Conservation (phyloP, 192 early-diverging fungal species). For the Mortierella hygrophila region DNA sequence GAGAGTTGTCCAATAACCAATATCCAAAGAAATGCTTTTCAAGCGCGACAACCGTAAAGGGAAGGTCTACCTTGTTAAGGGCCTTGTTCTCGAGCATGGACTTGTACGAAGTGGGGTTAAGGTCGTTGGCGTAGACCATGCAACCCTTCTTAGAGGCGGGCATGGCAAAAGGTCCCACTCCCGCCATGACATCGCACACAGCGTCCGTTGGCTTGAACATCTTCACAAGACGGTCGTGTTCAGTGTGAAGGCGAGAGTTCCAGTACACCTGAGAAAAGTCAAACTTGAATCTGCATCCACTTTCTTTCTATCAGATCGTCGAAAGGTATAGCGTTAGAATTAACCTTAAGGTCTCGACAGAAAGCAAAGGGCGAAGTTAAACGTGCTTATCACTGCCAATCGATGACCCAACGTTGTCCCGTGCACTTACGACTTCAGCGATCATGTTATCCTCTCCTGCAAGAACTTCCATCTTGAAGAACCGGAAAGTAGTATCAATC, state of each 20-base stretch:
- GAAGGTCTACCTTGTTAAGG: slow-evolving; percentile 81
- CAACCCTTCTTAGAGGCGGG: slow-evolving; percentile 89
- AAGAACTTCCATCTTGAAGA: slow-evolving; percentile 97
- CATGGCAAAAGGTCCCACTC: slow-evolving; percentile 97
- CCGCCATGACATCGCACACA: slow-evolving; percentile 97
- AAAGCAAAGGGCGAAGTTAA: not conserved
- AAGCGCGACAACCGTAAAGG: not conserved
- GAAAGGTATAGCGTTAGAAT: not conserved
- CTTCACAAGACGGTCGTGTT: slow-evolving; percentile 93
- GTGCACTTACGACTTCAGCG: slow-evolving; percentile 78
- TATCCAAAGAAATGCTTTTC: not conserved
- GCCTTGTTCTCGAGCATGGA: slow-evolving; percentile 86
- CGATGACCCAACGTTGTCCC: not conserved
- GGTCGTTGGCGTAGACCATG: slow-evolving; percentile 96
- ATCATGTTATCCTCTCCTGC: slow-evolving; percentile 91
- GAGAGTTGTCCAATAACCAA: not conserved
- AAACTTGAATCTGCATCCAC: slow-evolving; percentile 90
- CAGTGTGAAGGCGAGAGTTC: slow-evolving; percentile 96
- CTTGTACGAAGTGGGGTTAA: slow-evolving; percentile 92
- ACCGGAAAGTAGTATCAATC: slow-evolving; percentile 96
- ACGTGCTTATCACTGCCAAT: not conserved
- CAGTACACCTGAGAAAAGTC: slow-evolving; percentile 99
- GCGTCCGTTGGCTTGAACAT: slow-evolving; percentile 76
- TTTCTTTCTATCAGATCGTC: slow-evolving; percentile 75
- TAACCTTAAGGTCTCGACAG: not conserved